phyloP scores from a whole-genome alignment of 257 asterid species.

The Anisodus tanguticus region DNA sequence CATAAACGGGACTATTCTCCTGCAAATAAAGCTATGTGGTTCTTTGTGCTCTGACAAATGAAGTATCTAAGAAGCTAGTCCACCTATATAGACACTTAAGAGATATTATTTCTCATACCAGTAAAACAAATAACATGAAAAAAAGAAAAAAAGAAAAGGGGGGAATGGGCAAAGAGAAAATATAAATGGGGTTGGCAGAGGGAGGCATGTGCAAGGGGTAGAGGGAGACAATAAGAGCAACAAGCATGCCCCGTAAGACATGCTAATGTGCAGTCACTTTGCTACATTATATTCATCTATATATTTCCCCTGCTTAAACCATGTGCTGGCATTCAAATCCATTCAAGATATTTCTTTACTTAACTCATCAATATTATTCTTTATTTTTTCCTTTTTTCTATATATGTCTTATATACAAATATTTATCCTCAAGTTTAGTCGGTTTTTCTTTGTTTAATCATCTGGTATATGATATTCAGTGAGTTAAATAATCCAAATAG shows the following conservation, averaged over 20 bases:
- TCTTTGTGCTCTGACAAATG: neutral
- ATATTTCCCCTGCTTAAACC: neutral
- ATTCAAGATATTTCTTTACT: neutral
- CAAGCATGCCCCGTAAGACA: constrained; percentile 27
- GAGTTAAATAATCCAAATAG: too few relatives aligned
- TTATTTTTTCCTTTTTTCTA: neutral
- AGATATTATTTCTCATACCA: neutral
- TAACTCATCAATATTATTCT: neutral
- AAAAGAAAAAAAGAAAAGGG: neutral
- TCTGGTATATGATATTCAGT: too few relatives aligned
- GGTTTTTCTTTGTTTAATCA: neutral
- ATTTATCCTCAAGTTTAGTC: neutral
- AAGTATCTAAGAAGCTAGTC: neutral
- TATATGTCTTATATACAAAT: neutral
- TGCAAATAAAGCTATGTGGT: neutral
- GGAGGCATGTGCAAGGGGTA: constrained; percentile 17
- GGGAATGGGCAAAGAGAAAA: constrained; percentile 16
- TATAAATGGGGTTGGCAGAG: constrained; percentile 8
- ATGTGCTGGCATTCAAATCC: constrained; percentile 17
- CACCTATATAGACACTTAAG: neutral
- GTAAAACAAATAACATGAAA: neutral
- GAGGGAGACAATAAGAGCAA: constrained; percentile 24
- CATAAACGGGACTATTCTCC: neutral
- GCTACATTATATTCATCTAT: neutral
- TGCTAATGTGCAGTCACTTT: constrained; percentile 26